Conservation (phyloP, 352 stramenopile genomes). For the Phytophthora citricola region DNA sequence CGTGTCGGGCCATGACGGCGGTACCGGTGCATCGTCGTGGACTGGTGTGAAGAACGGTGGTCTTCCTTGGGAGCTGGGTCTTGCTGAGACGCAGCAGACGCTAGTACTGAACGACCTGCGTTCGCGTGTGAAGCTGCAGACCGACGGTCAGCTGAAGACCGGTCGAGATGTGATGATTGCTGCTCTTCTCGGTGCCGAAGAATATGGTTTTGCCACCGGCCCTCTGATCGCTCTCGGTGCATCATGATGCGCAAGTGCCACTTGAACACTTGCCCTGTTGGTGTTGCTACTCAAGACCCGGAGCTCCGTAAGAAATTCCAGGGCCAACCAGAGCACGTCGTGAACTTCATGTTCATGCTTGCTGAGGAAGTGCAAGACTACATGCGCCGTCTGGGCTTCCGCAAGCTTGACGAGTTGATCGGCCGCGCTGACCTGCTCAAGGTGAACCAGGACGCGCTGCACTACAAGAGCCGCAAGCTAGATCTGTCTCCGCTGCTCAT, state of each 20-base stretch:
- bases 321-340: slow-evolving; percentile 95
- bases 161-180: slow-evolving; percentile 95
- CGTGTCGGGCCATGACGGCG: slow-evolving; percentile 95
- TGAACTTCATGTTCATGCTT: slow-evolving; percentile 98
- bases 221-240: slow-evolving; percentile 96
- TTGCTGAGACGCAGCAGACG: slow-evolving; percentile 97
- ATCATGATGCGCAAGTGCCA: slow-evolving; percentile 99
- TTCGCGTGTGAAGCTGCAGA: slow-evolving; percentile 93
- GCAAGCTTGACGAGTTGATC: slow-evolving; percentile 94
- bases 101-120: slow-evolving; percentile 96
- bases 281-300: slow-evolving; percentile 97
- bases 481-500: slow-evolving; percentile 94
- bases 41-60: slow-evolving; percentile 95
- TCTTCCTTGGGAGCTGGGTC: slow-evolving; percentile 95
- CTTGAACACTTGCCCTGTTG: slow-evolving; percentile 98
- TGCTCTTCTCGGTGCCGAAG: slow-evolving; percentile 95
- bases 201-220: slow-evolving; percentile 96
- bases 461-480: slow-evolving; percentile 84
- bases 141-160: slow-evolving; percentile 96
- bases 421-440: slow-evolving; percentile 94
- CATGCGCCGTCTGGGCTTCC: slow-evolving; percentile 89
- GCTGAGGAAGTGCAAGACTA: slow-evolving; percentile 93
- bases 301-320: slow-evolving; percentile 96
- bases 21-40: slow-evolving; percentile 95
- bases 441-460: slow-evolving; percentile 79